Evolutionary conservation across 78 protist genomes (phyloP).

Genomic region (Polysphondylium violaceum): DNA sequence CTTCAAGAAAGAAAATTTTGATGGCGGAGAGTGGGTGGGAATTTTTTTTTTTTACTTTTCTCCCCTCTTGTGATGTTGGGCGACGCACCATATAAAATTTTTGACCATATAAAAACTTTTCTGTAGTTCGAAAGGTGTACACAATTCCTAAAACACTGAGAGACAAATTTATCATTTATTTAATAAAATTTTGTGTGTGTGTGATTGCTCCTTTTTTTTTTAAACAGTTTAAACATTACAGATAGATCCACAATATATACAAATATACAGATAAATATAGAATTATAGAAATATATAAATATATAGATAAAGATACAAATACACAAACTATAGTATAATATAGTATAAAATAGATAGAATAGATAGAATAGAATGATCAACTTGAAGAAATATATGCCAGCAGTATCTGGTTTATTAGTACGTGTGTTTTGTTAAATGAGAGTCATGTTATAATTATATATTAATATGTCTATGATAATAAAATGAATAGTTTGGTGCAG

Average conservation of each 20-base stretch:
- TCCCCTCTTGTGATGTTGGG: too few species aligned
- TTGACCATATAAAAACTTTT: too few species aligned
- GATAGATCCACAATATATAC: background rate
- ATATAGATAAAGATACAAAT: too few species aligned
- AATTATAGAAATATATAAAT: background rate
- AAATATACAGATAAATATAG: background rate
- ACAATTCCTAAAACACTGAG: background rate
- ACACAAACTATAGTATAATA: background rate
- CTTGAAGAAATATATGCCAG: conserved; percentile 10
- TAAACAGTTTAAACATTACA: background rate
- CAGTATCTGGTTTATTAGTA: conserved; percentile 26
- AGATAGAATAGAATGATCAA: background rate
- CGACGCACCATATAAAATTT: background rate
- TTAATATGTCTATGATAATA: background rate
- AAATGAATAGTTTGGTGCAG: conserved; percentile 52
- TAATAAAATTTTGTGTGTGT: background rate
- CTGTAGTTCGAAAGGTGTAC: background rate
- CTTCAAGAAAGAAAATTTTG: too few species aligned
- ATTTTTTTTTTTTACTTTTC: too few species aligned
- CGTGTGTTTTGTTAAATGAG: background rate
- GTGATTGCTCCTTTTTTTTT: background rate
- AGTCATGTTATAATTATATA: background rate
- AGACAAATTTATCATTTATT: background rate
- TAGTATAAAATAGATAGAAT: too few species aligned
- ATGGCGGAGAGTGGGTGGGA: too few species aligned